Percentiles rank a stretch among this genome's conserved stretches.
Evolutionary conservation across 2,329 filamentous ascomycete species (phyloP).

Genomic region (Curvularia eragrostidis): DNA sequence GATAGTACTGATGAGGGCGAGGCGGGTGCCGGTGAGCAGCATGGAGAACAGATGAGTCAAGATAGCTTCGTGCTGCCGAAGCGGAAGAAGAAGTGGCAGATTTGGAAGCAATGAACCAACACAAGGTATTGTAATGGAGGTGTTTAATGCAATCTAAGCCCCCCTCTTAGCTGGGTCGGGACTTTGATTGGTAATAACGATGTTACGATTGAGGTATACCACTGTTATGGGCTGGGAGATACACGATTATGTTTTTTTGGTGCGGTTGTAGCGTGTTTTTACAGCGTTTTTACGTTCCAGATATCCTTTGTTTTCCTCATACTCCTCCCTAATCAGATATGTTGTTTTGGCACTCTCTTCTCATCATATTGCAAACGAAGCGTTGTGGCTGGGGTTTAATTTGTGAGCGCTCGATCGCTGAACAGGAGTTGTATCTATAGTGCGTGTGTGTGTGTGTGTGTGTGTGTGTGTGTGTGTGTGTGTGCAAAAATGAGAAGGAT

Average conservation of each 20-base stretch:
- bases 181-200: constrained; percentile 7
- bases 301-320: neutral
- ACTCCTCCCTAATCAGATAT: neutral
- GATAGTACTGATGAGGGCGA: constrained; percentile 34
- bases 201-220: constrained; percentile 9
- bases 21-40: constrained; percentile 34
- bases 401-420: neutral
- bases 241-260: neutral
- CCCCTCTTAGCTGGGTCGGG: neutral
- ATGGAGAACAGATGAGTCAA: constrained; percentile 38
- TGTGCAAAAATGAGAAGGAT: neutral
- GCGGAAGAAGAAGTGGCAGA: constrained; percentile 52
- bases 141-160: neutral
- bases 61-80: constrained; percentile 45
- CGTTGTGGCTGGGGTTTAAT: neutral
- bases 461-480: no score
- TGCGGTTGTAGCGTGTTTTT: neutral
- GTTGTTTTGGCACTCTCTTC: neutral
- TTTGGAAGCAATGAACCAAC: constrained; percentile 35
- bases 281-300: constrained; percentile 2
- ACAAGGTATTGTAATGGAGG: neutral
- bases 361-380: neutral
- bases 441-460: no score
- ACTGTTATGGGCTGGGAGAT: neutral
- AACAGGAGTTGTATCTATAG: neutral